Base-by-base conservation (phyloP, 2,329 filamentous ascomycete species). In the Scytalidium sp. region DNA sequence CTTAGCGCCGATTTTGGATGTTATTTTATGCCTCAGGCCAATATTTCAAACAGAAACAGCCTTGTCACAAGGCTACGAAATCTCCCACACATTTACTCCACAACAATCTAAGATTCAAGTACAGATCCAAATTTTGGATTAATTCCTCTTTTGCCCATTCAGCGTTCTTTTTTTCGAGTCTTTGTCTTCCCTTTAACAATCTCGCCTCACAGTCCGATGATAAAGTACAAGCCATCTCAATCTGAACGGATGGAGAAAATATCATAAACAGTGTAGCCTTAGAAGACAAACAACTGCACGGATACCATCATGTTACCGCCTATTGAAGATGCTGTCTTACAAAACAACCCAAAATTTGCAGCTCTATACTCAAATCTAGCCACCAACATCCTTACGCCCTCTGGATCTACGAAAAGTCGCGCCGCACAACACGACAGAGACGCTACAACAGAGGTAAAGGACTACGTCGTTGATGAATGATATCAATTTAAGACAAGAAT, bases 321-420 rank as follows among this genome's bases (percentile, higher is more conserved):
- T 0, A 65, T 85, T 8, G 81, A 85, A 19, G 70, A 77, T 8
- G 57, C 72, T 0, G 68, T 85, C 17, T 63, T 86, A 1, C 64
- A 74, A 46, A 73, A 70, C 50, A 85, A 85, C 54, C 81, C 81
- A 0, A 73, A 79, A 19, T 86, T 85, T 58, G 76, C 78, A n/a
- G 69, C 71, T 27, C 71, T 86, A 4, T 81, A 85, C 64, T 70
- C 67, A 15, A 78, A 72, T 11, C 69, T 86, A 42, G 79, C 76
- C 6, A 75, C 71, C 1, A 70, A 70, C 2, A 63, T 84, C 21
- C 71, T 86, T 4, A 80, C 82, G 55, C 65, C 75, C 0, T 78
- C 84, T 64, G 81, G 78, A 2, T 80, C 81, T 8, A 81, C 79
- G 2, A 80, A 73, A 59, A 67, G 72, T n/a, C 71, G 76, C 56